phyloP scores from a whole-genome alignment of 192 early-diverging fungal species.

The Backusella liffmaniae region DNA sequence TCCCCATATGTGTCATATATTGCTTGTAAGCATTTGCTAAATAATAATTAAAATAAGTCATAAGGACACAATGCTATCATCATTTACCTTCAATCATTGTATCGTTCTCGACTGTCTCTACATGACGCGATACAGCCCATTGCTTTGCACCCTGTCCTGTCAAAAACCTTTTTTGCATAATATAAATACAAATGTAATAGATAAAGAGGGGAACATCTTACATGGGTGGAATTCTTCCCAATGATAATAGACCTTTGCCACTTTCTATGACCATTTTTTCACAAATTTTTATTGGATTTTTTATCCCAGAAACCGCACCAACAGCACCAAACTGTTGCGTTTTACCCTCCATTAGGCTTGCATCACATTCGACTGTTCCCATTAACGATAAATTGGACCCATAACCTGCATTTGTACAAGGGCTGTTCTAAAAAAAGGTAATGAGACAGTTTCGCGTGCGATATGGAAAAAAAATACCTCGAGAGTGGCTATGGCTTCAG shows the following conservation, averaged over 20 bases:
- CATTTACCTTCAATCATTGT: slow-evolving; percentile 27
- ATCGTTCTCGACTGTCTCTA: not conserved
- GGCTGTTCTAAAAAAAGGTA: slow-evolving; percentile 28
- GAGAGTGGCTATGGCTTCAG: slow-evolving; percentile 34
- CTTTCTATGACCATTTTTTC: slow-evolving; percentile 49
- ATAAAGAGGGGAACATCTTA: slow-evolving; percentile 21
- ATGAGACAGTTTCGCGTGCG: not conserved
- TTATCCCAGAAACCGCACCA: slow-evolving; percentile 64
- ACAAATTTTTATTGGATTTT: slow-evolving; percentile 64
- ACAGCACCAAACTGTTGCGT: slow-evolving; percentile 76
- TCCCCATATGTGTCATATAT: not conserved
- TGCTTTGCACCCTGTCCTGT: slow-evolving; percentile 57
- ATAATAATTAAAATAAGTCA: not conserved
- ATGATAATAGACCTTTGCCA: slow-evolving; percentile 41
- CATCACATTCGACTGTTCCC: slow-evolving; percentile 85
- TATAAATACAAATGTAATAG: not conserved
- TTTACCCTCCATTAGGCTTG: slow-evolving; percentile 69
- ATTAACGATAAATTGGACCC: slow-evolving; percentile 80
- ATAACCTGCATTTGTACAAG: slow-evolving; percentile 49
- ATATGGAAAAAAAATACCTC: slow-evolving; percentile 26
- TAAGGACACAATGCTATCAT: too few species aligned
- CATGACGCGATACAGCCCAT: slow-evolving; percentile 36
- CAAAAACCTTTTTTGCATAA: slow-evolving; percentile 34
- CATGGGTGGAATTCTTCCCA: slow-evolving; percentile 49
- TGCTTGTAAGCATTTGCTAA: not conserved